phyloP scores from a whole-genome alignment of 129 eudicot genomes.

The Deinandra increscens region DNA sequence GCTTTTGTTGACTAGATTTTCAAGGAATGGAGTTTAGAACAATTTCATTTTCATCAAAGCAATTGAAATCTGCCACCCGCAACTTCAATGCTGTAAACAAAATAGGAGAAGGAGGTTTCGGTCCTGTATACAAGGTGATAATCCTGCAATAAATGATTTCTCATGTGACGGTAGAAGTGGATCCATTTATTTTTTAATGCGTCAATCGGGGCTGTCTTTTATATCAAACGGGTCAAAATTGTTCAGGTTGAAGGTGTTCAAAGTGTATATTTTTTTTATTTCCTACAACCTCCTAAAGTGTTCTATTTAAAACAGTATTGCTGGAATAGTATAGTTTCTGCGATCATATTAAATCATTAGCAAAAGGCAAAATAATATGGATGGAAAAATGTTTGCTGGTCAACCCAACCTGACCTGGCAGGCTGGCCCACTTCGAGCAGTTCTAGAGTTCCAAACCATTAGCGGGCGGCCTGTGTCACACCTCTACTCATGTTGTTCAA shows the following conservation, averaged over 20 bases:
- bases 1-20: constrained; percentile 42
- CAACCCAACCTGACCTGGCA: background rate
- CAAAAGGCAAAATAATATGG: background rate
- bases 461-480: background rate
- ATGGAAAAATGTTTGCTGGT: background rate
- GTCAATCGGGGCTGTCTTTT: background rate
- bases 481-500: background rate
- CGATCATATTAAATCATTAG: background rate
- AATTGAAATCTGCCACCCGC: constrained; percentile 59
- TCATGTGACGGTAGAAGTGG: background rate
- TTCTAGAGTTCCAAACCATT: background rate
- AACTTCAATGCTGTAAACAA: constrained; percentile 57
- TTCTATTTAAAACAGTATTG: background rate
- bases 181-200: background rate
- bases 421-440: background rate
- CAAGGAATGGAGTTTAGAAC: constrained; percentile 66
- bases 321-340: background rate
- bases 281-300: background rate
- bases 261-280: background rate
- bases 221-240: constrained; percentile 6
- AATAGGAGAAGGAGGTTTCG: constrained; percentile 81
- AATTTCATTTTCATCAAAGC: constrained; percentile 54
- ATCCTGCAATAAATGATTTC: background rate
- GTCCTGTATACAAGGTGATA: constrained; percentile 68
- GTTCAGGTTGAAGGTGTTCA: background rate